Conservation (phyloP, 768 basidiomycete genomes). For the Mycena pura region DNA sequence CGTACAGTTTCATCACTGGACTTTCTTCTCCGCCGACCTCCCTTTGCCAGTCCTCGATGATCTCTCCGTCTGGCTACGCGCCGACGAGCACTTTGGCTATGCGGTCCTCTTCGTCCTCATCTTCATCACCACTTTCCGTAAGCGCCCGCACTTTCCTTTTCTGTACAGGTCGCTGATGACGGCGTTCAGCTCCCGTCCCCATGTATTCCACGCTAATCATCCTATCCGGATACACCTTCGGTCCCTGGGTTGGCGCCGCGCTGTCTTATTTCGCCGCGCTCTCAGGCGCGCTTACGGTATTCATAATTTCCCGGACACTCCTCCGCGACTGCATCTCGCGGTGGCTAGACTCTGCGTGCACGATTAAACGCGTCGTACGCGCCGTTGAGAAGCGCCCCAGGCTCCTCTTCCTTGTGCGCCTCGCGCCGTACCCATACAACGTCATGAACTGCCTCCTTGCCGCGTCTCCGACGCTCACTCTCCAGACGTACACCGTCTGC, state of each 20-base stretch:
- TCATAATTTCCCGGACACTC: conserved; percentile 76
- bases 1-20: conserved; percentile 40
- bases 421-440: conserved; percentile 93
- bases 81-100: conserved; percentile 76
- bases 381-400: conserved; percentile 89
- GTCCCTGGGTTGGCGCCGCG: conserved; percentile 81
- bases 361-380: conserved; percentile 80
- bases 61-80: conserved; percentile 78
- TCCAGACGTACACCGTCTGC: conserved; percentile 79
- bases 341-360: conserved; percentile 73
- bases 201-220: conserved; percentile 94
- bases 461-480: conserved; percentile 80
- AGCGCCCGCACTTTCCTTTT: conserved; percentile 45
- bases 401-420: conserved; percentile 88
- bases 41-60: conserved; percentile 73
- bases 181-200: conserved; percentile 77
- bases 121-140: conserved; percentile 88
- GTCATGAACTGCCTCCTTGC: conserved; percentile 95
- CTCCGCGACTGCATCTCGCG: conserved; percentile 73
- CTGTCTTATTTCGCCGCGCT: conserved; percentile 90
- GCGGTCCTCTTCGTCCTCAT: conserved; percentile 82
- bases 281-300: conserved; percentile 83
- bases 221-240: conserved; percentile 90
- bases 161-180: not conserved
- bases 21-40: conserved; percentile 15